Evolutionary conservation across 306 rosid genomes (phyloP).

Genomic region (Cercis canadensis): DNA sequence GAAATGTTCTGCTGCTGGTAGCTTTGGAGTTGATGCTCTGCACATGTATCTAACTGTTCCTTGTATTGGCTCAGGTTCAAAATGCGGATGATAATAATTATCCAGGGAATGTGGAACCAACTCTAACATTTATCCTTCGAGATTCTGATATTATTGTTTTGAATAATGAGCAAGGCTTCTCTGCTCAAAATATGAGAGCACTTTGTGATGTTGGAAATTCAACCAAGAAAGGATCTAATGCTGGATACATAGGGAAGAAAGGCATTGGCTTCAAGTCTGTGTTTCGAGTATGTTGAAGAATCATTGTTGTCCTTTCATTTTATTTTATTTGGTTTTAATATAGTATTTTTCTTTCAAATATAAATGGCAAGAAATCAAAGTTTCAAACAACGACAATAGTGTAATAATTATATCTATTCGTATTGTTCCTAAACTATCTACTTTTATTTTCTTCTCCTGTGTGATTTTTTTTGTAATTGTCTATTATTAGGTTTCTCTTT

Average conservation of each 20-base stretch:
- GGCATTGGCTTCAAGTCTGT: constrained; percentile 99
- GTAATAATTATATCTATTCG: too few relatives aligned
- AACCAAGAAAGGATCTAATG: constrained; percentile 86
- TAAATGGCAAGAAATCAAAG: constrained; percentile 6
- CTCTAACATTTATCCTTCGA: constrained; percentile 83
- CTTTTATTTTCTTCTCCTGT: background rate
- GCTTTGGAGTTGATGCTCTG: constrained; percentile 30
- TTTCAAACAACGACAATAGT: too few relatives aligned
- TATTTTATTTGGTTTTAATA: constrained; percentile 17
- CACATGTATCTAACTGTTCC: constrained; percentile 31
- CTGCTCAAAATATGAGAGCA: constrained; percentile 84
- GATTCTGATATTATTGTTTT: constrained; percentile 76
- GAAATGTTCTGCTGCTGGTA: constrained; percentile 16
- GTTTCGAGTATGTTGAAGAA: constrained; percentile 73
- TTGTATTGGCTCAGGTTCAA: constrained; percentile 76
- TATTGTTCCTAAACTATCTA: too few relatives aligned
- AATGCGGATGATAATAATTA: constrained; percentile 96
- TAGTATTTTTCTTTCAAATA: constrained; percentile 10
- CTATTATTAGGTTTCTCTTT: background rate
- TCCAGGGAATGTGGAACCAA: constrained; percentile 77
- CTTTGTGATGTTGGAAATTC: constrained; percentile 98
- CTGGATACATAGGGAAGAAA: constrained; percentile 95
- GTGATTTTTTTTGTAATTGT: background rate
- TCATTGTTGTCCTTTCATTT: background rate
- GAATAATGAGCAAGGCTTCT: constrained; percentile 90